A percentile compares a stretch with the other conserved stretches of the same genome.
phyloP scores from a whole-genome alignment of 257 asterid species.

The Lantana camara region DNA sequence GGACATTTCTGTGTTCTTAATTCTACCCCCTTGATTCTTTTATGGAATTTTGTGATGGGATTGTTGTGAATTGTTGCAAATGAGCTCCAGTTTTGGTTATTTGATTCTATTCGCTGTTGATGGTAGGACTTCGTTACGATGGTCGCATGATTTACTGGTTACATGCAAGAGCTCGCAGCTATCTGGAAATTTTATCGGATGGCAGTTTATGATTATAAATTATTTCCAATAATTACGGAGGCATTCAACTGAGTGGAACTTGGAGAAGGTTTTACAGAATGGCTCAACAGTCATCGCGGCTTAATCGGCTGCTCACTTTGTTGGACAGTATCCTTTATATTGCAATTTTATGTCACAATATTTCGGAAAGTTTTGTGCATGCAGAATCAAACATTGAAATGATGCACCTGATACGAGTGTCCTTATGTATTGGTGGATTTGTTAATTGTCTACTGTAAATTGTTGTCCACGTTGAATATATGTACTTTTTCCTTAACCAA shows the following conservation, averaged over 20 bases:
- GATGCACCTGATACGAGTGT: neutral
- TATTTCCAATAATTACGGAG: constrained; percentile 35
- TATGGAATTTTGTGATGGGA: neutral
- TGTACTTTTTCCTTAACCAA: constrained; percentile 54
- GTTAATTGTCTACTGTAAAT: constrained; percentile 4
- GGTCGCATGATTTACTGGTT: constrained; percentile 33
- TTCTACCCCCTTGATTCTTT: neutral
- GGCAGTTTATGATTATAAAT: constrained; percentile 33
- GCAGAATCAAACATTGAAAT: neutral
- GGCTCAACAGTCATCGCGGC: constrained; percentile 99
- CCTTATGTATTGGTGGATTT: neutral
- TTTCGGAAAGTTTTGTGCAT: constrained; percentile 8
- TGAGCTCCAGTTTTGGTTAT: neutral
- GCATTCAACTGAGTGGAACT: constrained; percentile 40
- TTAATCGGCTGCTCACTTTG: constrained; percentile 88
- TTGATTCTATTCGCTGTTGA: constrained; percentile 23
- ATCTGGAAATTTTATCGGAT: constrained; percentile 27
- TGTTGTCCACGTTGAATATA: constrained; percentile 15
- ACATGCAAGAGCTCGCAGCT: constrained; percentile 40
- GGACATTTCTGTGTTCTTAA: constrained; percentile 2
- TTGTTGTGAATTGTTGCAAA: neutral
- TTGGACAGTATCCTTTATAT: constrained; percentile 90
- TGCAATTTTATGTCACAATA: neutral
- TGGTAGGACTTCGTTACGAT: constrained; percentile 29
- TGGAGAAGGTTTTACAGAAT: constrained; percentile 39